Conservation (phyloP, 495 filamentous ascomycete species). For the Viridothelium virens region DNA sequence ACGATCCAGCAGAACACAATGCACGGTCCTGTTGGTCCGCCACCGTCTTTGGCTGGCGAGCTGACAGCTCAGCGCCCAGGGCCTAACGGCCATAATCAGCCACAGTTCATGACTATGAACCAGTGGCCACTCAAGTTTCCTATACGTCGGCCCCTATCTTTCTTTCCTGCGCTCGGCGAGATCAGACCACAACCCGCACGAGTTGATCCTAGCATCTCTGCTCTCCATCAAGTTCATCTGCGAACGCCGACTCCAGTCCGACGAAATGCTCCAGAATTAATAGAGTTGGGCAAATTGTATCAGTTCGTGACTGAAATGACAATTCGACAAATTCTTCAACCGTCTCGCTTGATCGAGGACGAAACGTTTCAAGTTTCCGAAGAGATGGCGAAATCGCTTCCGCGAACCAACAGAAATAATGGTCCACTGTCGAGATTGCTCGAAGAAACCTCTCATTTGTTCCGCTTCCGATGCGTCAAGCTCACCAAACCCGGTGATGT, state of each 20-base stretch:
- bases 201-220: slow-evolving; percentile 27
- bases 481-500: slow-evolving; percentile 11
- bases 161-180: slow-evolving; percentile 19
- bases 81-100: background rate
- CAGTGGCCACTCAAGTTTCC: slow-evolving; percentile 12
- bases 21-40: background rate
- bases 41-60: background rate
- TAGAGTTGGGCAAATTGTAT: slow-evolving; percentile 23
- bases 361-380: slow-evolving; percentile 22
- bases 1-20: background rate
- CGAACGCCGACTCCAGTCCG: slow-evolving; percentile 29
- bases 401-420: slow-evolving; percentile 8
- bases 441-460: slow-evolving; percentile 20
- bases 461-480: slow-evolving; percentile 27
- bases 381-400: slow-evolving; percentile 15
- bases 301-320: slow-evolving; percentile 28
- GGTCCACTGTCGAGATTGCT: slow-evolving; percentile 8
- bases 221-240: slow-evolving; percentile 35
- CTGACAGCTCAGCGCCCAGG: background rate
- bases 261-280: slow-evolving; percentile 2
- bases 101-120: background rate
- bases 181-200: slow-evolving; percentile 26
- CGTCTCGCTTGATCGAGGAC: slow-evolving; percentile 7
- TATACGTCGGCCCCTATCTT: slow-evolving; percentile 3
- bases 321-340: background rate